Evolutionary conservation across 1,284 basidiomycete genomes (phyloP).

Genomic region (Apiotrichum montevideense): DNA sequence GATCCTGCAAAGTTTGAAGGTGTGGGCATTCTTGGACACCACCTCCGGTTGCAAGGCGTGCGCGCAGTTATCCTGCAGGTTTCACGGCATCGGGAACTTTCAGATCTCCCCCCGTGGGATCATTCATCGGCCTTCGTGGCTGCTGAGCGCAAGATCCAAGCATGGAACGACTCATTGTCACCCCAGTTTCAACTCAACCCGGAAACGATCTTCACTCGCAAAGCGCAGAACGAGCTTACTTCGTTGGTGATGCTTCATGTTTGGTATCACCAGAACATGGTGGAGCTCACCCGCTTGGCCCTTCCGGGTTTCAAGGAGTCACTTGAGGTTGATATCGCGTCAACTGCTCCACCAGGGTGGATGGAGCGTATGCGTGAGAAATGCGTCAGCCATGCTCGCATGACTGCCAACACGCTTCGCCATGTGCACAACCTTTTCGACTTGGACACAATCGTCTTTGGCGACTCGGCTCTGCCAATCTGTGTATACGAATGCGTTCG

Average conservation of each 20-base stretch:
- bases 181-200: constrained; percentile 16
- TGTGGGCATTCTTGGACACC: constrained; percentile 18
- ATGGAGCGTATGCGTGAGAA: constrained; percentile 9
- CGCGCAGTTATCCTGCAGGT: constrained; percentile 13
- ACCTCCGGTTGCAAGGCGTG: constrained; percentile 14
- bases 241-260: constrained; percentile 20
- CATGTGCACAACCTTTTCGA: constrained; percentile 14
- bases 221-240: constrained; percentile 18
- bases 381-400: constrained; percentile 13
- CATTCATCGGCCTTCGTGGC: constrained; percentile 6
- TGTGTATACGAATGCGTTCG: constrained; percentile 21
- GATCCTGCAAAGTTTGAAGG: constrained; percentile 2
- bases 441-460: constrained; percentile 12
- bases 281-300: constrained; percentile 16
- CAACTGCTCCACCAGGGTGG: constrained; percentile 14
- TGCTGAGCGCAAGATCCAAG: constrained; percentile 11
- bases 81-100: constrained; percentile 7
- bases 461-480: constrained; percentile 16
- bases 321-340: constrained; percentile 1
- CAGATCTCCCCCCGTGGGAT: constrained; percentile 15
- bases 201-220: constrained; percentile 19
- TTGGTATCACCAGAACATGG: constrained; percentile 20
- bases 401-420: constrained; percentile 6
- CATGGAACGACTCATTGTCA: constrained; percentile 11
- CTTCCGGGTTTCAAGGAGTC: constrained; percentile 20